Percentiles rank a stretch among this genome's conserved stretches.
phyloP scores from a whole-genome alignment of 2,329 filamentous ascomycete genomes.

The Sclerotinia minor region DNA sequence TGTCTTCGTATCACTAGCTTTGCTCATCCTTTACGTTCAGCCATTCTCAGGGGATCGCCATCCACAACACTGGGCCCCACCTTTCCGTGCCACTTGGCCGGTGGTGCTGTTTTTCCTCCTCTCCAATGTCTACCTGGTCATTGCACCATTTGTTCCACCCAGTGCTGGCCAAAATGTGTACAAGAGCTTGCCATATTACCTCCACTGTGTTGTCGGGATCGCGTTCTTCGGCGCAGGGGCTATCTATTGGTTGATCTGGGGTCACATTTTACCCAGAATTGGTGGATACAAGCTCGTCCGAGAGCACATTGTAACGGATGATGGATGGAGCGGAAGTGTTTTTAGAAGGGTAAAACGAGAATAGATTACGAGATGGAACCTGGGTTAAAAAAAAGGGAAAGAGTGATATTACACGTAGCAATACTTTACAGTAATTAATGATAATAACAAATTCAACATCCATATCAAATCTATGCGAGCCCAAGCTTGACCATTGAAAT shows the following conservation, averaged over 20 bases:
- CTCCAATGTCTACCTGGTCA: slow-evolving; percentile 61
- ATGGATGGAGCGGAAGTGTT: slow-evolving; percentile 55
- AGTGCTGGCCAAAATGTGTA: slow-evolving; percentile 54
- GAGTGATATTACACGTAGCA: background rate
- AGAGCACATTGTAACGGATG: slow-evolving; percentile 56
- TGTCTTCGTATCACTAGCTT: slow-evolving; percentile 53
- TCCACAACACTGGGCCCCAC: slow-evolving; percentile 54
- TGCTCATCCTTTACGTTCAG: slow-evolving; percentile 55
- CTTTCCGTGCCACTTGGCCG: slow-evolving; percentile 55
- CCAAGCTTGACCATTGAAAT: no score
- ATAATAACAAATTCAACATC: slow-evolving; percentile 1
- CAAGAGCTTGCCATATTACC: slow-evolving; percentile 55
- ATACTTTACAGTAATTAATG: background rate
- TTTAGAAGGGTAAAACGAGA: slow-evolving; percentile 21
- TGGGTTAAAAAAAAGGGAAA: background rate
- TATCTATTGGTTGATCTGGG: slow-evolving; percentile 59
- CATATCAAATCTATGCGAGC: background rate
- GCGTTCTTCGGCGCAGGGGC: slow-evolving; percentile 54
- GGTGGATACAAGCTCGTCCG: slow-evolving; percentile 57
- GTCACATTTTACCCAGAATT: slow-evolving; percentile 52
- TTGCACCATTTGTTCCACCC: slow-evolving; percentile 60
- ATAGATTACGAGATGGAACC: background rate
- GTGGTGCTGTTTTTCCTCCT: slow-evolving; percentile 59
- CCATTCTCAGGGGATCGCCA: slow-evolving; percentile 50
- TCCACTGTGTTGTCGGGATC: slow-evolving; percentile 59